These are phyloP conservation scores for Pyrus bretschneideri DNA, from an alignment of 306 rosid species.

Conservation along the genomic window DNA sequence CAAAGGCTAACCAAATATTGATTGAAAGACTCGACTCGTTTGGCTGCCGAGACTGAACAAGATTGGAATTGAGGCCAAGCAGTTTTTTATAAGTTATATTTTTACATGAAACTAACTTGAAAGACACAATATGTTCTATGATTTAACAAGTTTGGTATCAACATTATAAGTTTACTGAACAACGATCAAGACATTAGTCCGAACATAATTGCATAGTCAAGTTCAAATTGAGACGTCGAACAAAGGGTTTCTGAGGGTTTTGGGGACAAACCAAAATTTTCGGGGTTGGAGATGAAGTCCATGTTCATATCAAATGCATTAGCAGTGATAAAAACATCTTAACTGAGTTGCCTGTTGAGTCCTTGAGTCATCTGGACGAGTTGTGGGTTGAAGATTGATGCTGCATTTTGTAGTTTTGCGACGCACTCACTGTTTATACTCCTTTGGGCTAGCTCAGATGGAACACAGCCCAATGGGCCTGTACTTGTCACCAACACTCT, in stretches of 20 bases:
- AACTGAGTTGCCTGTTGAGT: conserved; percentile 28
- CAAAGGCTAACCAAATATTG: neutral
- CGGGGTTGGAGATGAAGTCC: conserved; percentile 40
- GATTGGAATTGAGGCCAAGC: neutral
- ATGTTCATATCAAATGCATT: conserved; percentile 38
- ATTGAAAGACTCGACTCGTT: neutral
- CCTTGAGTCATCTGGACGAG: conserved; percentile 23
- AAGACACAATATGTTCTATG: too few species aligned
- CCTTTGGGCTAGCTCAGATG: conserved; percentile 36
- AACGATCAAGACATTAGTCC: neutral
- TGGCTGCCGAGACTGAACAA: neutral
- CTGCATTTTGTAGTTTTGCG: conserved; percentile 33
- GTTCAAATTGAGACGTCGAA: neutral
- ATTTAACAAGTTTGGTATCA: neutral
- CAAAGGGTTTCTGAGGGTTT: neutral
- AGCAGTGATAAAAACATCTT: conserved; percentile 34
- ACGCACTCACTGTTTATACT: conserved; percentile 45
- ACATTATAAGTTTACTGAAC: neutral
- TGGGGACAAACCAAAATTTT: conserved; percentile 30
- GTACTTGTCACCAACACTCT: conserved; percentile 53
- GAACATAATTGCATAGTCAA: too few species aligned
- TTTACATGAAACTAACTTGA: too few species aligned
- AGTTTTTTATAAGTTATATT: too few species aligned
- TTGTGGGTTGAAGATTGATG: conserved; percentile 27
- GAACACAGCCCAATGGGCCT: conserved; percentile 50